Base-by-base conservation (phyloP, 352 stramenopile genomes). In the Pythium dissotocum region DNA sequence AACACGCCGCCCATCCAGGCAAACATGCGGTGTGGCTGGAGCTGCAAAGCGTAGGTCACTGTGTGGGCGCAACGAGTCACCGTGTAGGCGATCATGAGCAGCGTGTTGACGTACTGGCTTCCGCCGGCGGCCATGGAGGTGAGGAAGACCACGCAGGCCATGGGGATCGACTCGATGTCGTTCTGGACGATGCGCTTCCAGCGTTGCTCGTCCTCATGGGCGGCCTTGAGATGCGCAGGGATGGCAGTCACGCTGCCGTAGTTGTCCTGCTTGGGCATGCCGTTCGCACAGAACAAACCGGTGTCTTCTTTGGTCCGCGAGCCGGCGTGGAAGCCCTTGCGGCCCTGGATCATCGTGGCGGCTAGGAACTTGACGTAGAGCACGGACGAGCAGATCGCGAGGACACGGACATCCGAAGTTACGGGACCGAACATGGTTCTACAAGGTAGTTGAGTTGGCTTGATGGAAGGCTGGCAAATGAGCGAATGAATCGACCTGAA, bases 291-390 rank as follows among this genome's bases (percentile, higher is more conserved):
- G 36, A 61, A 52, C 3, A 85, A 36, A 48, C 68, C 51, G 53
- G 67, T 77, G 65, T 82, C 76, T 58, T 84, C 76, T 6, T 76
- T 54, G 38, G 66, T 57, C 18, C 79, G 77, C 14, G 73, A 83
- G 63, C 80, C 80, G 18, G 77, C 74, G 9, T 63, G 65, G 56
- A 87, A 89, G 16, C 71, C 76, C 60, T 74, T 76, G 48, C 76
- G 65, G 32, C 67, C 77, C 16, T 87, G 79, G 36, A 80, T 72
- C 63, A 83, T 82, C 28, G 75, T 74, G n/a, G 76, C 71, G 4
- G 33, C 74, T 54, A 88, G 40, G 65, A 85, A 85, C 72, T 88
- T 87, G 77, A 82, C 51, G 70, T 87, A 89, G 38, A 87, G 76
- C 36, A 77, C 63, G 2, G 69, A 67, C 6, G 69, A 59, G 52